Conservation (phyloP, 2,329 filamentous ascomycete species). For the Penicillium decumbens region DNA sequence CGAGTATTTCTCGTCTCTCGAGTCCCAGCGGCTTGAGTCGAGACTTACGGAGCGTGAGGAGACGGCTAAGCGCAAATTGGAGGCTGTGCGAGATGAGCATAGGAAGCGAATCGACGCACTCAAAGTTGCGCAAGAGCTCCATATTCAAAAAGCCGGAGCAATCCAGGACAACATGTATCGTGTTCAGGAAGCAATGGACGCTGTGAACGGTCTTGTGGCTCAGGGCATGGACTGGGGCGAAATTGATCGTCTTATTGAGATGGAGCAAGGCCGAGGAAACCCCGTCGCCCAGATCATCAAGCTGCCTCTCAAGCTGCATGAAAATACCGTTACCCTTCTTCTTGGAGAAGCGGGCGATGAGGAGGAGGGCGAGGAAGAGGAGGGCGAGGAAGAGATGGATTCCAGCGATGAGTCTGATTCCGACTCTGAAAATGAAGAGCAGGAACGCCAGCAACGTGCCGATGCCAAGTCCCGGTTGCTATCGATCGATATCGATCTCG, state of each 20-base stretch:
- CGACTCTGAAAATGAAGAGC: conserved; percentile 35
- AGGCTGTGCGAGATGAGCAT: conserved; percentile 79
- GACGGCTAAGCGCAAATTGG: conserved; percentile 74
- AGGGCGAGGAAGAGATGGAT: conserved; percentile 59
- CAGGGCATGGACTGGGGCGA: conserved; percentile 98
- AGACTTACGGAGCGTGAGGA: conserved; percentile 76
- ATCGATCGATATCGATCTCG: conserved; percentile 77
- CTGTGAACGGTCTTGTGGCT: conserved; percentile 82
- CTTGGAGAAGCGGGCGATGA: conserved; percentile 66
- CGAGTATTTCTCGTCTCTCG: conserved; percentile 94
- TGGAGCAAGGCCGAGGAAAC: conserved; percentile 76
- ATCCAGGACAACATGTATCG: conserved; percentile 87
- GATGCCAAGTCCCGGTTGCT: conserved; percentile 47
- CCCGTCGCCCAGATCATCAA: conserved; percentile 82
- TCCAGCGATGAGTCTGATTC: conserved; percentile 59
- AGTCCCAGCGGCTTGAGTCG: conserved; percentile 87
- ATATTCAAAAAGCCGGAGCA: conserved; percentile 80
- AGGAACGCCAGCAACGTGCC: conserved; percentile 22
- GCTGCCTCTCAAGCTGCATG: conserved; percentile 79
- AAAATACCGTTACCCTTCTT: conserved; percentile 78
- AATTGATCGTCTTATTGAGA: conserved; percentile 79
- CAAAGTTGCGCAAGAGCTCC: conserved; percentile 73
- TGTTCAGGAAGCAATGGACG: conserved; percentile 87
- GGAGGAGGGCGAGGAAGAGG: conserved; percentile 61
- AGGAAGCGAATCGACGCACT: conserved; percentile 77